Evolutionary conservation across 1,284 basidiomycete genomes (phyloP).

Genomic region (Tausonia pullulans): DNA sequence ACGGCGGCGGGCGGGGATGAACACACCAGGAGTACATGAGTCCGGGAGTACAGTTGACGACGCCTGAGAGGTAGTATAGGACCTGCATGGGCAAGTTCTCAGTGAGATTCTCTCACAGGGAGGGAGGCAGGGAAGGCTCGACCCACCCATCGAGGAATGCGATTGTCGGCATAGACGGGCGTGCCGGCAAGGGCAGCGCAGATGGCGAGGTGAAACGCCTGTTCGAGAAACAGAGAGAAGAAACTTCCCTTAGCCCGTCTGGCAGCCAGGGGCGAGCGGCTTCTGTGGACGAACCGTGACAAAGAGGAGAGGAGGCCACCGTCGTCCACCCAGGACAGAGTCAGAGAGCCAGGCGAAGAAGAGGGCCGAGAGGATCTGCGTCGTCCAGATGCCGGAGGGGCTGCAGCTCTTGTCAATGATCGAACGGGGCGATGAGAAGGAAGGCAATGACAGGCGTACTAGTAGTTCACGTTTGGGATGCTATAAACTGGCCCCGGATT

Average conservation of each 20-base stretch:
- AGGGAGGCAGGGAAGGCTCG: background rate
- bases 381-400: constrained; percentile 19
- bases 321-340: constrained; percentile 1
- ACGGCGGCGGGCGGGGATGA: background rate
- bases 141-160: constrained; percentile 18
- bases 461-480: background rate
- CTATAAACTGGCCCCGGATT: constrained; percentile 4
- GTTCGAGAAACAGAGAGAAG: constrained; percentile 3
- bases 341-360: constrained; percentile 18
- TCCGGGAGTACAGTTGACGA: constrained; percentile 21
- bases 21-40: constrained; percentile 21
- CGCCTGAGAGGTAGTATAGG: constrained; percentile 20
- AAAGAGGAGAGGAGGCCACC: constrained; percentile 3
- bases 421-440: no score
- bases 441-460: background rate
- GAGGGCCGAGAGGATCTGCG: constrained; percentile 20
- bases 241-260: background rate
- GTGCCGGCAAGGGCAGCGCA: constrained; percentile 18
- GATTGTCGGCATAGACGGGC: constrained; percentile 17
- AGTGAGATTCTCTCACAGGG: background rate
- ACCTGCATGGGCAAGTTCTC: background rate
- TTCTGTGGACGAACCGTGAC: background rate
- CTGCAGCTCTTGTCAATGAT: constrained; percentile 13
- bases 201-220: constrained; percentile 6
- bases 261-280: no score